Percentiles rank a stretch among this genome's conserved stretches.
These are phyloP conservation scores for Hypseocharis bilobata DNA, from an alignment of 441 rosid genomes.

Conservation along the genomic window DNA sequence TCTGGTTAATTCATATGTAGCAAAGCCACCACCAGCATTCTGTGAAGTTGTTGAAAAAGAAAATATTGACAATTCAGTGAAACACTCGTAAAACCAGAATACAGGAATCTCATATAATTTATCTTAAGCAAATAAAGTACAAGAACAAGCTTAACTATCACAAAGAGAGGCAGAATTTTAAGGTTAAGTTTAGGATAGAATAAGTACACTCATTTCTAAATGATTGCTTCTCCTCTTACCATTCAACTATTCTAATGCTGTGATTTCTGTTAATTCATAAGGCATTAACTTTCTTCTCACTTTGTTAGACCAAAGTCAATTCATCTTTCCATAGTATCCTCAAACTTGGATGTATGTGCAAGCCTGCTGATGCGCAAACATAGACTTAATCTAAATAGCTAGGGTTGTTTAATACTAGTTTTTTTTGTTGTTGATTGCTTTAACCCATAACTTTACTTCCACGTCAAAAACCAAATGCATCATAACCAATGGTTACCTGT, in stretches of 20 bases:
- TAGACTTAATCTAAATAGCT: not conserved
- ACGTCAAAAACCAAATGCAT: not conserved
- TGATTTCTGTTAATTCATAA: not conserved
- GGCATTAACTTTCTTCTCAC: not conserved
- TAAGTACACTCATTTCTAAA: not conserved
- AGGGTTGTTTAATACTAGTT: not conserved
- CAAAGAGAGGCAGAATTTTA: too few species aligned
- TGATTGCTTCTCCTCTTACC: too few species aligned
- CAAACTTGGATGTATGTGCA: not conserved
- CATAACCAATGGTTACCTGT: slow-evolving; percentile 43
- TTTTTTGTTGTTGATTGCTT: not conserved
- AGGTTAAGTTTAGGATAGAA: not conserved
- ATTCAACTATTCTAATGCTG: not conserved
- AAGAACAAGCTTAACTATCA: too few species aligned
- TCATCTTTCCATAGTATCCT: not conserved
- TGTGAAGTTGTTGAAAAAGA: not conserved
- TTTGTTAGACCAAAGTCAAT: not conserved
- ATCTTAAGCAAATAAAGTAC: too few species aligned
- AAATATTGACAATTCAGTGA: not conserved
- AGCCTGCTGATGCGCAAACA: not conserved
- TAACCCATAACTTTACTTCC: not conserved
- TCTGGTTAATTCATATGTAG: slow-evolving; percentile 26
- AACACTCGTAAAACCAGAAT: not conserved
- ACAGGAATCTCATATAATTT: not conserved
- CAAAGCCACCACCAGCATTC: slow-evolving; percentile 23